These are phyloP conservation scores for Zea mays DNA, from an alignment of 176 grass and related monocot species.

Conservation along the genomic window Zm-B73-REFERENCE-NAM-5.0 NC_050102.1:165746001-165746500, in stretches of 20 bases:
- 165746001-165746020: neutral
- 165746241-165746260: neutral
- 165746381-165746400: too few relatives aligned
- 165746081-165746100: neutral
- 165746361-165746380: constrained; percentile 4
- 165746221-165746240: neutral
- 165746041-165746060: neutral
- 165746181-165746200: neutral
- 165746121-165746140: neutral
- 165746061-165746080: neutral
- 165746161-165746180: constrained; percentile 7
- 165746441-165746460: too few relatives aligned
- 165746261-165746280: neutral
- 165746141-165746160: neutral
- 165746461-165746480: too few relatives aligned
- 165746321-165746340: neutral
- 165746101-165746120: constrained; percentile 13
- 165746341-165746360: constrained; percentile 26
- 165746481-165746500: too few relatives aligned
- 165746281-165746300: neutral
- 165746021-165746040: neutral
- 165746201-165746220: neutral
- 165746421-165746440: too few relatives aligned
- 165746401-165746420: too few relatives aligned
- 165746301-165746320: neutral